phyloP scores from a whole-genome alignment of 768 basidiomycete genomes.

The Glaciozyma antarctica region DNA sequence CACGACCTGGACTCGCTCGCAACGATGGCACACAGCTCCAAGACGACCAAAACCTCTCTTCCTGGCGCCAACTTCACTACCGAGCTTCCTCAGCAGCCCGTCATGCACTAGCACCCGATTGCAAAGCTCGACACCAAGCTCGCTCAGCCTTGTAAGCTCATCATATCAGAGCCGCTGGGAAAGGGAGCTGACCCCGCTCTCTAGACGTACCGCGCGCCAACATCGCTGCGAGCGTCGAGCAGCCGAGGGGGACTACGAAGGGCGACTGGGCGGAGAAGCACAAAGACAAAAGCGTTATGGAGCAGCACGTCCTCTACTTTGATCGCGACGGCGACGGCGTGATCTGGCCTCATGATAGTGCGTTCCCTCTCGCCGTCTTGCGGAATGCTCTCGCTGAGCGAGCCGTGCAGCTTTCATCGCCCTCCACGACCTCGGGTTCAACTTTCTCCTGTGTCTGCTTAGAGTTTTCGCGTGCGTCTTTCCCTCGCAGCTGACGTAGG shows the following conservation, averaged over 20 bases:
- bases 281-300: slow-evolving; percentile 13
- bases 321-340: slow-evolving; percentile 40
- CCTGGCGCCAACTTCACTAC: background rate
- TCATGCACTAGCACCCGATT: background rate
- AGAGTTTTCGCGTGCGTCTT: slow-evolving; percentile 36
- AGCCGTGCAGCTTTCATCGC: slow-evolving; percentile 37
- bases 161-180: background rate
- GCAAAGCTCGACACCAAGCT: background rate
- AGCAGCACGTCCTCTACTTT: slow-evolving; percentile 20
- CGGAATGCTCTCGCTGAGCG: too few species aligned
- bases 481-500: too few species aligned
- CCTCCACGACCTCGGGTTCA: slow-evolving; percentile 45
- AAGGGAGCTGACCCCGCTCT: background rate
- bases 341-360: slow-evolving; percentile 45
- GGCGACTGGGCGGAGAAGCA: slow-evolving; percentile 22
- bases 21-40: too few species aligned
- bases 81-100: background rate
- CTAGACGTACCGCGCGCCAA: slow-evolving; percentile 21
- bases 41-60: too few species aligned
- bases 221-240: slow-evolving; percentile 19
- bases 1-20: too few species aligned
- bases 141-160: background rate
- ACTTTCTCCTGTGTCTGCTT: slow-evolving; percentile 40
- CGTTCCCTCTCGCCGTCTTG: too few species aligned
- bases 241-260: slow-evolving; percentile 14